Evolutionary conservation across 192 early-diverging fungal species (phyloP), one percentile per base, ranked within the genome.

Genomic region (Linderina pennispora): DNA sequence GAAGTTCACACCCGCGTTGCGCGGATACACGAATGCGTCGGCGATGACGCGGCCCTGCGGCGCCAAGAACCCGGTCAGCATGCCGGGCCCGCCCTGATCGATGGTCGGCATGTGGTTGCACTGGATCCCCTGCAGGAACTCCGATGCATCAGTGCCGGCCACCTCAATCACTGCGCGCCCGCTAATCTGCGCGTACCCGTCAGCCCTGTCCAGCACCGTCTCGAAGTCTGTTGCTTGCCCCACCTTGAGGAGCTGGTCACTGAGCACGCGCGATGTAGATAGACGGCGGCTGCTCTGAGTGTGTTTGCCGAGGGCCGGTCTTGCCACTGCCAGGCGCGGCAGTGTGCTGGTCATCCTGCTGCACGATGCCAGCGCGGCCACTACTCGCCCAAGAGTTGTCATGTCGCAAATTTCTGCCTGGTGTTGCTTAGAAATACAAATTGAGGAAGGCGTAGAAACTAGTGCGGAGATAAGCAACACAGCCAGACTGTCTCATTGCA

Each of bases 51-150:
- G 80, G 14, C 95, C 95, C 84, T 89, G 83, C 34, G 95, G 81
- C 11, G 80, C 77, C 36, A 96, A 79, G 57, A 94, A 94, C 15
- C 70, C 85, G 35, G 90, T 69, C 45, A 85, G 82, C 50, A 92
- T 80, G 6, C 89, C 92, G 31, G 77, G 59, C 1, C 90, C 85
- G 34, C 86, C 85, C 11, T 66, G 57, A 22, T 80, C 81, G 18
- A 94, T 67, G 23, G 33, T 43, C 16, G 71, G 55, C 79, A 95
- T 92, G 52, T 95, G 74, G 72, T 94, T 94, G 23, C 91, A 95
- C 44, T 82, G 84, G 47, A 96, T 72, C 8, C 93, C 92, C 46
- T 98, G 92, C 39, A 98, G 69, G 50, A 93, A 98, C 65, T 86
- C 84, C 41, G 74, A 46, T 2, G 89, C 78, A 47, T 92, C 91